These are phyloP conservation scores for Leccinum disarticulatum DNA, from an alignment of 768 basidiomycete species.

Conservation along the genomic window DNA sequence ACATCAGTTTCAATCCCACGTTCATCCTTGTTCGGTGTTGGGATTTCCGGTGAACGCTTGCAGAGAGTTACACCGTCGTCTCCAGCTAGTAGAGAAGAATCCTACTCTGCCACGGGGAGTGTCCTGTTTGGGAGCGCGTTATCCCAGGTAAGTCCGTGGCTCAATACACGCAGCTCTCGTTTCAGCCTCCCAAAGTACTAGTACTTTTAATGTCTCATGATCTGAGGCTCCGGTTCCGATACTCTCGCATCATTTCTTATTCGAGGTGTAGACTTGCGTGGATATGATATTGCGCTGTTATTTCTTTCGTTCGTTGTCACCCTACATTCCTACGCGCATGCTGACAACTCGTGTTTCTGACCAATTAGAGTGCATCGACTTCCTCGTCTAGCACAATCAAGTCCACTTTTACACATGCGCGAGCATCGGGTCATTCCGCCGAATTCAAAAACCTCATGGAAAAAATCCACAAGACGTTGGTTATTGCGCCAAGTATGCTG, in stretches of 20 bases:
- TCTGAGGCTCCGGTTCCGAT: not conserved
- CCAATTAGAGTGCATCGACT: conserved; percentile 5
- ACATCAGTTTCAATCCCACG: conserved; percentile 15
- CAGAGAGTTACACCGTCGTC: not conserved
- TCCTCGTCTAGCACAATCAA: conserved; percentile 6
- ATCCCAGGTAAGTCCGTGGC: conserved; percentile 15
- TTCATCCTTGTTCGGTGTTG: conserved; percentile 27
- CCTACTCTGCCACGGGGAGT: conserved; percentile 37
- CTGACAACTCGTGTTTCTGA: conserved; percentile 16
- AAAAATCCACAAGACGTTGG: conserved; percentile 67
- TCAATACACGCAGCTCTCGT: conserved; percentile 9
- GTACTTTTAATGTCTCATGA: not conserved
- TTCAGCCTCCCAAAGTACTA: not conserved
- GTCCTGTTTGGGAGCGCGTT: conserved; percentile 43
- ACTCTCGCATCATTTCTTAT: not conserved
- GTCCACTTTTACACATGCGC: conserved; percentile 10
- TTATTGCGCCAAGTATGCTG: conserved; percentile 55
- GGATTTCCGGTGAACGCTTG: conserved; percentile 3
- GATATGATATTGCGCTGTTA: conserved; percentile 12
- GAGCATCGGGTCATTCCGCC: conserved; percentile 10
- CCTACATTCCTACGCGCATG: not conserved
- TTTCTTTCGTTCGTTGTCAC: conserved; percentile 2
- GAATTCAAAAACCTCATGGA: conserved; percentile 54
- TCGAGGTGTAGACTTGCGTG: conserved; percentile 1
- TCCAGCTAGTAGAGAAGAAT: not conserved